Evolutionary conservation across 139 green algal genomes (phyloP).

Genomic region (Bryopsis sp.): DNA sequence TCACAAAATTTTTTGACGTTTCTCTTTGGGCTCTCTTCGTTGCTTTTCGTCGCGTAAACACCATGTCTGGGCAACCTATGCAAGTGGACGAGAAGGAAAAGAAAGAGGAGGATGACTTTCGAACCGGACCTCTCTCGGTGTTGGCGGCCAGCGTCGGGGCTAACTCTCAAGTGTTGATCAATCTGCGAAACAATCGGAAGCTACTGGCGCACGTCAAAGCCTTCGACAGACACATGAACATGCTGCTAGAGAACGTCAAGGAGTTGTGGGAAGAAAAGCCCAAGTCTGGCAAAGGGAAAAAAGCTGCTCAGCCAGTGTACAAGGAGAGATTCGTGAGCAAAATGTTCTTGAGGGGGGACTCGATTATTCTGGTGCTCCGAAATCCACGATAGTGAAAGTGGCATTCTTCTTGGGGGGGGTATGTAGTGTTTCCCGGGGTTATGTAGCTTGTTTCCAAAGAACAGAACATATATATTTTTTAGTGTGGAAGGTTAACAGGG

Average conservation of each 20-base stretch:
- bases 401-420: too few relatives aligned
- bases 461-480: too few relatives aligned
- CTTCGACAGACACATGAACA: conserved; percentile 99
- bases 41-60: too few relatives aligned
- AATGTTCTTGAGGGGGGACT: conserved; percentile 96
- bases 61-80: too few relatives aligned
- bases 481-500: too few relatives aligned
- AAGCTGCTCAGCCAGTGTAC: conserved; percentile 83
- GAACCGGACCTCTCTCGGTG: conserved; percentile 86
- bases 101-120: conserved; percentile 85
- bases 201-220: conserved; percentile 93
- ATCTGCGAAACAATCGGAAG: conserved; percentile 98
- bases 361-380: conserved; percentile 91
- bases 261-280: conserved; percentile 99
- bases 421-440: too few relatives aligned
- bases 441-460: too few relatives aligned
- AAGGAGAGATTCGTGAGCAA: conserved; percentile 97
- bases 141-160: conserved; percentile 91
- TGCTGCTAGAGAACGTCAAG: conserved; percentile 98
- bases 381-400: conserved; percentile 68
- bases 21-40: too few relatives aligned
- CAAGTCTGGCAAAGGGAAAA: conserved; percentile 82
- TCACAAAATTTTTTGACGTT: too few relatives aligned
- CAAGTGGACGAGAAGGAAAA: conserved; percentile 80
- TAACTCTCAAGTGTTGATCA: conserved; percentile 98